These are phyloP conservation scores for Sonneratia caseolaris DNA, from an alignment of 345 rosid species.

Conservation along the genomic window DNA sequence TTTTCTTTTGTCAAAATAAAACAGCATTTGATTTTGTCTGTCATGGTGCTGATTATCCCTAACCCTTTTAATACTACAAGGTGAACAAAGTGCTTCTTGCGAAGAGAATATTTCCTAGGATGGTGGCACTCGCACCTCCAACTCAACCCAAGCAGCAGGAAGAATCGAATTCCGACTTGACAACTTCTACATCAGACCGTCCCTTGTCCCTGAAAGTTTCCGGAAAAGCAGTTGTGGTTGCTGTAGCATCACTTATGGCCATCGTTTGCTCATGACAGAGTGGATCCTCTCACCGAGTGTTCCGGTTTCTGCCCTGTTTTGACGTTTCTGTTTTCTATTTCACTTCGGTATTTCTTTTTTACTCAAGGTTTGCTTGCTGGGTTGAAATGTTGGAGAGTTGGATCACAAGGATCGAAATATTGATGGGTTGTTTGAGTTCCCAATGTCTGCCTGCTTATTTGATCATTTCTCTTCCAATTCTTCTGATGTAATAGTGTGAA, in stretches of 20 bases:
- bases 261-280: background rate
- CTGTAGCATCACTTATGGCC: background rate
- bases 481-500: background rate
- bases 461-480: background rate
- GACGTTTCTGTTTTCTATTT: background rate
- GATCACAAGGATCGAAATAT: background rate
- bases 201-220: background rate
- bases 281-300: background rate
- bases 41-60: too few relatives aligned
- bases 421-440: too few relatives aligned
- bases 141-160: slow-evolving; percentile 5
- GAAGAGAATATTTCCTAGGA: slow-evolving; percentile 18
- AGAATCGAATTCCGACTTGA: background rate
- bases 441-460: background rate
- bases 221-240: background rate
- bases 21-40: too few relatives aligned
- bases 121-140: slow-evolving; percentile 9
- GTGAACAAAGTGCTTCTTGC: slow-evolving; percentile 24
- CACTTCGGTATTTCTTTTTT: background rate
- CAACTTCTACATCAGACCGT: background rate
- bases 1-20: background rate
- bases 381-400: background rate
- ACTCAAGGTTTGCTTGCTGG: background rate
- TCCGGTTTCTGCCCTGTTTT: background rate
- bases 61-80: background rate